phyloP scores from a whole-genome alignment of 2,329 filamentous ascomycete species.

The Trichoderma polysporum region DNA sequence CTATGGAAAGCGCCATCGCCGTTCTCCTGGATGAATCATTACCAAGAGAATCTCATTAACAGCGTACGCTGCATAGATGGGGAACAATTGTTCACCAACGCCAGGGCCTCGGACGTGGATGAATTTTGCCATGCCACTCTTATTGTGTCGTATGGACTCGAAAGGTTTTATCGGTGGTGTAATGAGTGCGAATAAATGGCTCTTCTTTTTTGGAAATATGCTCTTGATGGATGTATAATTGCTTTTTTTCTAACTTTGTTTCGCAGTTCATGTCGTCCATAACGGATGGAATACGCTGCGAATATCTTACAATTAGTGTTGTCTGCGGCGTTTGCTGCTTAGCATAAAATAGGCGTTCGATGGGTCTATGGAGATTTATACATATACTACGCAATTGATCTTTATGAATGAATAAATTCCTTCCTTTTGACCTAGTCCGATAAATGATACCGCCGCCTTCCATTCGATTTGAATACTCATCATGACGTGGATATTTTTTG shows the following conservation, averaged over 20 bases:
- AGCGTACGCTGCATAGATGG: not conserved
- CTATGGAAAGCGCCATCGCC: constrained; percentile 1
- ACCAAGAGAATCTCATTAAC: not conserved
- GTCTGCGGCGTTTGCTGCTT: too few relatives aligned
- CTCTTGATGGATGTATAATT: not conserved
- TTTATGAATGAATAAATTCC: too few relatives aligned
- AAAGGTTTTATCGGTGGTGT: constrained; percentile 8
- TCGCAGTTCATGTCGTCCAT: not conserved
- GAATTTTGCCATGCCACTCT: constrained; percentile 12
- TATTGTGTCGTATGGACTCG: constrained; percentile 4
- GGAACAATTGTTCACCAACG: not conserved
- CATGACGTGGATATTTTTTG: too few relatives aligned
- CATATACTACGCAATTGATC: too few relatives aligned
- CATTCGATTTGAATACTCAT: too few relatives aligned
- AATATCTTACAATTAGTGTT: not conserved
- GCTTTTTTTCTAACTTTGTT: not conserved
- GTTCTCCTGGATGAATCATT: not conserved
- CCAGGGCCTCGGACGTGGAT: constrained; percentile 3
- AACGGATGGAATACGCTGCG: too few relatives aligned
- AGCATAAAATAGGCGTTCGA: not conserved
- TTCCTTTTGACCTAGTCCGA: too few relatives aligned
- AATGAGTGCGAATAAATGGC: not conserved
- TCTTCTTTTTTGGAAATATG: not conserved
- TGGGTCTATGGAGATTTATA: too few relatives aligned
- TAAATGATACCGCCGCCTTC: too few relatives aligned